These are phyloP conservation scores for Colletotrichum cuscutae DNA, from an alignment of 2,329 filamentous ascomycete species.

Conservation along the genomic window DNA sequence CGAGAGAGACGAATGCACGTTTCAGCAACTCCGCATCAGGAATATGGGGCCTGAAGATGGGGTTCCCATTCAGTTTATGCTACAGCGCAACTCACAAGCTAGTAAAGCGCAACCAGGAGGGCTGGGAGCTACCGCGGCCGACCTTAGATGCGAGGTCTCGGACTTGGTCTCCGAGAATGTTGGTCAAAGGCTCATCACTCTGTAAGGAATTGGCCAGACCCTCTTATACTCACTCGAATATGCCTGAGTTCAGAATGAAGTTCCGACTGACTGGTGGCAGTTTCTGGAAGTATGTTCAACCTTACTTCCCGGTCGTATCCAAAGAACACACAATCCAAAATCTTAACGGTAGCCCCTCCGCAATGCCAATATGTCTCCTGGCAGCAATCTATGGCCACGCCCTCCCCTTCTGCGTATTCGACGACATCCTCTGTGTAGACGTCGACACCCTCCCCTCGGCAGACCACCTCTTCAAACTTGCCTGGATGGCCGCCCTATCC, in stretches of 20 bases:
- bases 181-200: constrained; percentile 7
- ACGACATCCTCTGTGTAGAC: constrained; percentile 20
- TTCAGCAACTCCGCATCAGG: constrained; percentile 22
- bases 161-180: constrained; percentile 17
- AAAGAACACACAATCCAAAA: not conserved
- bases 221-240: not conserved
- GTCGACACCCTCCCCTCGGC: constrained; percentile 16
- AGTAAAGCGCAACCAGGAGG: constrained; percentile 19
- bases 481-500: constrained; percentile 16
- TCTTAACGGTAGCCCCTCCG: not conserved
- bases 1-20: constrained; percentile 17
- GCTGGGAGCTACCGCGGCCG: not conserved
- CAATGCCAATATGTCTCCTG: not conserved
- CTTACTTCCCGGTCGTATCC: constrained; percentile 22
- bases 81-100: constrained; percentile 18
- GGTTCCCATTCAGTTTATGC: constrained; percentile 21
- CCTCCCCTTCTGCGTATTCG: constrained; percentile 21
- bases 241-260: not conserved
- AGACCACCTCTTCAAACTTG: constrained; percentile 19
- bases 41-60: constrained; percentile 23
- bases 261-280: not conserved
- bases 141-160: not conserved
- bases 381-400: constrained; percentile 25
- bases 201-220: not conserved
- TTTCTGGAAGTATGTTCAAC: constrained; percentile 26